phyloP scores from a whole-genome alignment of 257 asterid species.

The Solanum lignicaule region DNA sequence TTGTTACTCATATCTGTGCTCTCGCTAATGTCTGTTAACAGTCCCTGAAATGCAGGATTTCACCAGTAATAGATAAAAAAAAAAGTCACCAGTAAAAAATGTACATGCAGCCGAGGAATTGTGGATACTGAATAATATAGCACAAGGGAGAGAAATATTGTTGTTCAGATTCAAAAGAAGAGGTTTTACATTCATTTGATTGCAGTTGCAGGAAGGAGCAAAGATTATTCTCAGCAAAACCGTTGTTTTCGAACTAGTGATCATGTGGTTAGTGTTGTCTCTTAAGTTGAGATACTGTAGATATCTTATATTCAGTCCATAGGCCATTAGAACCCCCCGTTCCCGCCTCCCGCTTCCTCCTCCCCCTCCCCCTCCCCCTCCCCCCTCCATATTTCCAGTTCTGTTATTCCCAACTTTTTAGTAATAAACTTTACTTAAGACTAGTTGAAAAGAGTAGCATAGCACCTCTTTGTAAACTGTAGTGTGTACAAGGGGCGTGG shows the following conservation, averaged over 20 bases:
- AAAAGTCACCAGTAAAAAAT: neutral
- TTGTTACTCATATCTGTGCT: neutral
- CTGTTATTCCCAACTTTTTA: neutral
- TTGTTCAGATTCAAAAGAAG: neutral
- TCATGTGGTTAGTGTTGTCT: neutral
- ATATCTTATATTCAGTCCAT: neutral
- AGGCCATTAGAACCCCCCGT: neutral
- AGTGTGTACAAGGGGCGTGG: neutral
- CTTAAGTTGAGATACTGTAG: neutral
- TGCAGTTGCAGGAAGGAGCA: neutral
- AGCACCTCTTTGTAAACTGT: neutral
- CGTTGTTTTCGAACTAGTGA: neutral
- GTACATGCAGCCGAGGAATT: slow-evolving; percentile 2
- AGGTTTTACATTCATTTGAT: neutral
- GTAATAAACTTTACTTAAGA: neutral
- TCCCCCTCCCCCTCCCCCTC: no score
- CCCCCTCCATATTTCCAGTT: neutral
- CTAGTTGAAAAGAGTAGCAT: neutral
- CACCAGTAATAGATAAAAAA: neutral
- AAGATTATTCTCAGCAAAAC: neutral
- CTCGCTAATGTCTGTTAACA: neutral
- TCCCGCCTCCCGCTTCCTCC: neutral
- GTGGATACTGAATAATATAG: slow-evolving; percentile 5
- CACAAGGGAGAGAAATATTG: neutral
- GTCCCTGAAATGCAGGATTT: neutral